A percentile compares a stretch with the other conserved stretches of the same genome.
Conservation (phyloP, 2,329 filamentous ascomycete species). For the Colletotrichum tofieldiae region DNA sequence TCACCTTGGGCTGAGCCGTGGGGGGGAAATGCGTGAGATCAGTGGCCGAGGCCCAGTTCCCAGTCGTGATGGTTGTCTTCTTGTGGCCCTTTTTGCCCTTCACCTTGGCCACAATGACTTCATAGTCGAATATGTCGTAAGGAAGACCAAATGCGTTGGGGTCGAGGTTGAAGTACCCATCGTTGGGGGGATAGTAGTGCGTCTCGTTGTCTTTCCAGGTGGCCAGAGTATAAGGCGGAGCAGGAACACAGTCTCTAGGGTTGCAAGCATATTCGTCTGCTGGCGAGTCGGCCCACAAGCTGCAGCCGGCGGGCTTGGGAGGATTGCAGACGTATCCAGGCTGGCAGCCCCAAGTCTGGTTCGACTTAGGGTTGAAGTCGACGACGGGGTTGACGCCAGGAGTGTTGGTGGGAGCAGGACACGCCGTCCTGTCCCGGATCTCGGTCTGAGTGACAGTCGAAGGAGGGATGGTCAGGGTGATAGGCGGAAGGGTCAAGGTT, state of each 20-base stretch:
- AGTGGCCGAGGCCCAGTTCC: conserved; percentile 70
- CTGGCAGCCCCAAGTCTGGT: conserved; percentile 68
- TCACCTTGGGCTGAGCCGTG: conserved; percentile 46
- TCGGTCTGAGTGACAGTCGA: conserved; percentile 50
- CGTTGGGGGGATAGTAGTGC: conserved; percentile 65
- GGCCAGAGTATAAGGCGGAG: conserved; percentile 56
- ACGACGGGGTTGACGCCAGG: conserved; percentile 42
- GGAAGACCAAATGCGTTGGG: conserved; percentile 74
- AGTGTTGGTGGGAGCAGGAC: conserved; percentile 61
- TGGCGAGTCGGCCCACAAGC: conserved; percentile 66
- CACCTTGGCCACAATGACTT: conserved; percentile 55
- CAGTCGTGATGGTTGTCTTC: conserved; percentile 65
- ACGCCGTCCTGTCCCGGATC: conserved; percentile 55
- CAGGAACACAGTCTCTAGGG: conserved; percentile 59
- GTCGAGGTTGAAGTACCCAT: conserved; percentile 77
- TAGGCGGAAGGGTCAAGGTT: conserved; percentile 47
- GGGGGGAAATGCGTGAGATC: conserved; percentile 60
- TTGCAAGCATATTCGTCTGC: conserved; percentile 63
- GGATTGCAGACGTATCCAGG: conserved; percentile 69
- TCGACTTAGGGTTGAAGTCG: conserved; percentile 54
- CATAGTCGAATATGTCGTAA: conserved; percentile 72
- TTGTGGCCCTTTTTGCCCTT: conserved; percentile 52
- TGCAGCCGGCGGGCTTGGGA: conserved; percentile 65
- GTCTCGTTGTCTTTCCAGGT: conserved; percentile 64
- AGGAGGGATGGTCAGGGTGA: conserved; percentile 50